Base-by-base conservation (phyloP, 2,329 filamentous ascomycete genomes). In the Thyridium curvatum region DNA sequence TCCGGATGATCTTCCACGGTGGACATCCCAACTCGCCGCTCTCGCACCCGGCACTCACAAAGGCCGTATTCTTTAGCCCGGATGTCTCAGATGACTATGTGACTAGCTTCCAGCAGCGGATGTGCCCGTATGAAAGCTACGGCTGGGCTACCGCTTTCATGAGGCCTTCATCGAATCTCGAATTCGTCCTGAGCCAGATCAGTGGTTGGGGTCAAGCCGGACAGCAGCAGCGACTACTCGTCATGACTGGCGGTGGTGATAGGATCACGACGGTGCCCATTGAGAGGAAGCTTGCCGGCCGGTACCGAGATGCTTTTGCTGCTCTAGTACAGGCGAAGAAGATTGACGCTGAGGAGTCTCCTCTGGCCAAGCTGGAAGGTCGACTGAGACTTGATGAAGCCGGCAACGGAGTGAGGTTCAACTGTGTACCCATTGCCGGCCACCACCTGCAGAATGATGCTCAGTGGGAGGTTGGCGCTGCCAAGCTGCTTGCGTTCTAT, bases 371-470 rank as follows among this genome's bases (percentile, higher is more conserved):
- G 1, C 51, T 50, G 32, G 52, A 46, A 7, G 53, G 36, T 10
- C 21, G 21, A 6, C 6, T 26, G 6, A 26, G 21, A 1, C 18
- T 46, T 21, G 58, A 61, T 35, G 46, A 50, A 15, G 46, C 32
- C 3, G 54, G 55, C 4, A 48, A 55, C 10, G 66, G 65, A 1
- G 66, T 74, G 9, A 51, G 55, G 34, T 52, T 69, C 34, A 59
- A 48, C 13, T 53, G 67, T 34, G 65, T 74, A 1, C 54, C 60
- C 3, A 63, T 61, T 3, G 59, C 69, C 4, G 72, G 65, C 2
- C 71, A 77, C 50, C 72, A 77, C 53, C 43, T 75, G 33, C 70
- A 75, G 49, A 73, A 77, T 40, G 71, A 77, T 46, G 52, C 65
- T 10, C 58, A 60, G 30, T 74, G 68, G 67, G 55, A 71, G 39